Base-by-base conservation (phyloP, 805 yeast genomes). In the Candida namnaoensis region DNA sequence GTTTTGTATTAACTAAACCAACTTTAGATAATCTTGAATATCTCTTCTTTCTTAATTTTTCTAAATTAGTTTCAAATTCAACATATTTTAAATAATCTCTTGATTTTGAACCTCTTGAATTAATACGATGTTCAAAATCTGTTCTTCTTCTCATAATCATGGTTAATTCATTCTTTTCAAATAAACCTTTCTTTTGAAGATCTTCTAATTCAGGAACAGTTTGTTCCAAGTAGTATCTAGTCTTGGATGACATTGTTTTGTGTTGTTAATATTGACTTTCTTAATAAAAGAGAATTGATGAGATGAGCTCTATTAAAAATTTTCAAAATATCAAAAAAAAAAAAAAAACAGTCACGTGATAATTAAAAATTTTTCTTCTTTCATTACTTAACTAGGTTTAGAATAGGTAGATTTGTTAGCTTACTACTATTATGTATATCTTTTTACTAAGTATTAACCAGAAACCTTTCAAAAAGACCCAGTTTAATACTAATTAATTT, bases 201-300 rank as follows among this genome's bases (percentile, higher is more conserved):
- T 91, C 99, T 54, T 90, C 91, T 41, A 93, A 71, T 62, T 93
- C 99, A 0, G 96, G 95, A 55, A 90, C 88, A 5, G 88, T 76
- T 43, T 76, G 78, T 53, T 78, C 83, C 52, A 78, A 55, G 45
- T 71, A 74, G 54, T 69, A 76, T 52, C 82, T 66, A 5, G 75
- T 70, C 46, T 75, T 74, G 15, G 77, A 71, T n/a, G 77, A 64
- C 79, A 74, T 73, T 35, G 37, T 38, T 40, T 26, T 4, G n/a
- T 11, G 15, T 40, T 7, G 13, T 13, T 33, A 7, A 30, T 19
- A 3, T 19, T 19, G 19, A 19, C 19, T 19, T 19, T 3, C 2
- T 19, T 19, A 19, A 19, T 19, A 19, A 19, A 19, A 19, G 3
- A 19, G 19, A n/a, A n/a, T 19, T 19, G 19, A 27, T 27, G 30